Evolutionary conservation across 2,329 filamentous ascomycete genomes (phyloP).

Genomic region (Orbilia quercus): DNA sequence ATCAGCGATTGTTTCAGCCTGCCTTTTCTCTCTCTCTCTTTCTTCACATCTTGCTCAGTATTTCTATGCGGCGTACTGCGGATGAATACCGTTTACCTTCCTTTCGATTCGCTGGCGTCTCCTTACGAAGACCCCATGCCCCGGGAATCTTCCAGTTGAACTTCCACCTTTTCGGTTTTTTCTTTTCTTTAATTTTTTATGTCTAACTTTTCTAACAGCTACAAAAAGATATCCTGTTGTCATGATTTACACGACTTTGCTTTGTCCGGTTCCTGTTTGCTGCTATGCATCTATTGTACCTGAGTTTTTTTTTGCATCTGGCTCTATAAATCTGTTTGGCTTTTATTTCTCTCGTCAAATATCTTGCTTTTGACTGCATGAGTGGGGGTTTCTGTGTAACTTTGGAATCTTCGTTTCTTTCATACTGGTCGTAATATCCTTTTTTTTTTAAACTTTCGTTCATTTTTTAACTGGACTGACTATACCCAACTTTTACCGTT

Average conservation of each 20-base stretch:
- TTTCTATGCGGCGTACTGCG: slow-evolving; percentile 40
- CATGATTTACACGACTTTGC: slow-evolving; percentile 33
- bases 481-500: slow-evolving; percentile 59
- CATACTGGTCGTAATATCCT: slow-evolving; percentile 58
- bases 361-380: slow-evolving; percentile 42
- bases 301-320: slow-evolving; percentile 34
- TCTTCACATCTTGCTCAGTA: slow-evolving; percentile 24
- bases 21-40: slow-evolving; percentile 5
- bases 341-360: not conserved
- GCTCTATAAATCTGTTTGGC: slow-evolving; percentile 33
- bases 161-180: not conserved
- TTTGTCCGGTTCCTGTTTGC: slow-evolving; percentile 31
- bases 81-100: slow-evolving; percentile 36
- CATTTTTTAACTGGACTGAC: slow-evolving; percentile 61
- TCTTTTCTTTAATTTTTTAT: not conserved
- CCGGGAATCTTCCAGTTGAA: slow-evolving; percentile 27
- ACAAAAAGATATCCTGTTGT: slow-evolving; percentile 30
- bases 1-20: slow-evolving; percentile 35
- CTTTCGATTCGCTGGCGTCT: slow-evolving; percentile 25
- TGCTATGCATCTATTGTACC: slow-evolving; percentile 37
- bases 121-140: slow-evolving; percentile 5
- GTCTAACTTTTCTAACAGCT: slow-evolving; percentile 5
- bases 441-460: slow-evolving; percentile 61
- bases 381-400: slow-evolving; percentile 12
- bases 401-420: slow-evolving; percentile 27